Conservation (phyloP, 805 yeast species). For the Isabelozyma heimii region DNA sequence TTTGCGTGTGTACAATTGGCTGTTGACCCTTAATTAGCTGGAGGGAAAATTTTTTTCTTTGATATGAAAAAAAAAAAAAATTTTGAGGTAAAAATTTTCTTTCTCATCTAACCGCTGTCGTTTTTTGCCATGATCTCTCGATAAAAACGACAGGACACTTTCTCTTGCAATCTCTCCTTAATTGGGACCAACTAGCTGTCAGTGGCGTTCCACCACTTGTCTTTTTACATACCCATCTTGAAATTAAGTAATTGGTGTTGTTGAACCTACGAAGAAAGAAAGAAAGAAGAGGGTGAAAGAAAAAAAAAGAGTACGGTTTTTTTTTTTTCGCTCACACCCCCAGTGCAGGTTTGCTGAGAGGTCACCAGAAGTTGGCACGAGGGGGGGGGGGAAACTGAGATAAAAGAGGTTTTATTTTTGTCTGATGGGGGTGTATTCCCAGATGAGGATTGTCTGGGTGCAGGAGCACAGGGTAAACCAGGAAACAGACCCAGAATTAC, state of each 20-base stretch:
- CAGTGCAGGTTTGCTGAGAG: constrained; percentile 6
- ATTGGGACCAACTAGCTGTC: too few relatives aligned
- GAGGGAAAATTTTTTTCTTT: background rate
- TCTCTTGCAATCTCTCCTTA: too few relatives aligned
- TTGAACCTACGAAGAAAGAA: constrained; percentile 21
- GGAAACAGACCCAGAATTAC: constrained; percentile 9
- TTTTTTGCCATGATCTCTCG: too few relatives aligned
- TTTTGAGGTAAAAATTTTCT: background rate
- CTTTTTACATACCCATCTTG: constrained; percentile 35
- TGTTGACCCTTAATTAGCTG: background rate
- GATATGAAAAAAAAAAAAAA: background rate
- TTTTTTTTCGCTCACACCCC: background rate
- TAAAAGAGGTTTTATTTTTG: constrained; percentile 6
- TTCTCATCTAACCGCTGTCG: background rate
- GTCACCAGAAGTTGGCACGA: background rate
- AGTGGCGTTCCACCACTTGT: background rate
- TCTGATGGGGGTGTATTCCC: background rate
- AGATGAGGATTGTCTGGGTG: background rate
- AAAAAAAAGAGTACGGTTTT: constrained; percentile 7
- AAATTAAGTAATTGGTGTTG: constrained; percentile 18
- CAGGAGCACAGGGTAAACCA: constrained; percentile 4
- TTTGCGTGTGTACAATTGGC: too few relatives aligned
- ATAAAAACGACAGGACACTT: too few relatives aligned
- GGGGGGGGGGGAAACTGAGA: constrained; percentile 5
- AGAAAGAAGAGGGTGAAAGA: constrained; percentile 14